Evolutionary conservation across 805 yeast species (phyloP).

Genomic region (Candida berthetii): DNA sequence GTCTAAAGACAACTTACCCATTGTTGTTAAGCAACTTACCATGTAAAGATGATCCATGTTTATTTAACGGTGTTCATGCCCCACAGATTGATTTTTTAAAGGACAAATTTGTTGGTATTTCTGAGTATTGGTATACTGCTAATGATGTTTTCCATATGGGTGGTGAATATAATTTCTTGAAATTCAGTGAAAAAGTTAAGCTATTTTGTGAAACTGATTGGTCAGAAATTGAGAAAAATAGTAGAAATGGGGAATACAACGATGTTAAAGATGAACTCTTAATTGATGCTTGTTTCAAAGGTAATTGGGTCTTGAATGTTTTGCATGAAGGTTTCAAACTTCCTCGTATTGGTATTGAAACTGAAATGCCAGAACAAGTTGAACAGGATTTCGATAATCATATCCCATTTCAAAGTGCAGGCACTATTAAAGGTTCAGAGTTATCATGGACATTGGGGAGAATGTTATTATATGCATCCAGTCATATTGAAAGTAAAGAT

Average conservation of each 20-base stretch:
- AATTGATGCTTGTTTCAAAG: constrained; percentile 83
- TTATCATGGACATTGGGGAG: constrained; percentile 95
- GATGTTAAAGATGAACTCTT: constrained; percentile 51
- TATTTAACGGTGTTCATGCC: constrained; percentile 93
- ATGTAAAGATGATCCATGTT: constrained; percentile 83
- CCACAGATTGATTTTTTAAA: constrained; percentile 76
- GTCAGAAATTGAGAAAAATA: constrained; percentile 45
- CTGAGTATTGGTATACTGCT: constrained; percentile 97
- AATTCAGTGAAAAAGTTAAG: constrained; percentile 59
- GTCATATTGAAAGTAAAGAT: constrained; percentile 37
- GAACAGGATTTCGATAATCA: constrained; percentile 22
- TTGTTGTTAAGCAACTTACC: constrained; percentile 72
- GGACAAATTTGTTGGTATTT: constrained; percentile 86
- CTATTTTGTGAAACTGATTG: constrained; percentile 76
- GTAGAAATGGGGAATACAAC: constrained; percentile 50
- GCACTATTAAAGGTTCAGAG: constrained; percentile 75
- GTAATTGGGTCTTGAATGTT: constrained; percentile 87
- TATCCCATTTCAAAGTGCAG: constrained; percentile 78
- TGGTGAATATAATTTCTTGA: constrained; percentile 76
- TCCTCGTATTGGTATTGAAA: constrained; percentile 63
- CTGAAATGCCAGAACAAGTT: constrained; percentile 18
- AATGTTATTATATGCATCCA: constrained; percentile 75
- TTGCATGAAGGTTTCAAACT: constrained; percentile 89
- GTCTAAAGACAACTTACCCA: constrained; percentile 70
- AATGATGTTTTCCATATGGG: constrained; percentile 86